Evolutionary conservation across 179 eudicot species (phyloP), one percentile per base, ranked within the genome.

Genomic region (Camellia oleifera): DNA sequence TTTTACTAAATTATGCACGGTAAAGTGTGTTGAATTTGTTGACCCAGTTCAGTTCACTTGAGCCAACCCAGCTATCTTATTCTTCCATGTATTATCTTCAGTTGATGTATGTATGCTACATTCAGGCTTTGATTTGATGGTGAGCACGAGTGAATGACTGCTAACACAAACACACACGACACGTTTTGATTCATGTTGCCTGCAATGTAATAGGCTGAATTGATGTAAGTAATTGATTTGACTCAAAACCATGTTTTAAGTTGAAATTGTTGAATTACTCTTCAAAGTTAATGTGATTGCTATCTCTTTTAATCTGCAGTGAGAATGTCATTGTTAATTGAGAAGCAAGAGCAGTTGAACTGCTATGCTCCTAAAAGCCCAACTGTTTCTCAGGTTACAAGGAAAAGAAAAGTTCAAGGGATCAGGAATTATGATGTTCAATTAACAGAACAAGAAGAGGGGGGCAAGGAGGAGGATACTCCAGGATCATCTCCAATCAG

Each of bases 291-390:
- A 54, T 74, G 50, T 57, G 44, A 32, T 56, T 56, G 6, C 14
- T 11, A 3, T 74, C n/a, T 74, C 20, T 56, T 56, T 74, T 23
- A 52, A 52, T 60, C 50, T 57, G 15, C 64, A 77, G 78, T 64
- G 73, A 70, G 76, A 50, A 83, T 83, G 86, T 79, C 71, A 69
- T 50, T 79, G 60, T 32, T 78, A 57, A 53, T 76, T 72, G 78
- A 71, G 57, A 79, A 83, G 66, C 79, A 81, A 79, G 79, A 74
- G 6, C 81, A 4, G 44, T 50, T 78, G 64, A 52, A 76, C 75
- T 20, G 60, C 75, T 76, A 56, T 50, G 8, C 23, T 0, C 44
- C 76, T 32, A 62, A 62, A 50, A 23, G 13, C 42, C 32, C 67
- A 44, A 65, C 42, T 78, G 79, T 56, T 70, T 63, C 83, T 75